These are phyloP conservation scores for Trebouxia sp. DNA, from an alignment of 139 green algal genomes.

Conservation along the genomic window DNA sequence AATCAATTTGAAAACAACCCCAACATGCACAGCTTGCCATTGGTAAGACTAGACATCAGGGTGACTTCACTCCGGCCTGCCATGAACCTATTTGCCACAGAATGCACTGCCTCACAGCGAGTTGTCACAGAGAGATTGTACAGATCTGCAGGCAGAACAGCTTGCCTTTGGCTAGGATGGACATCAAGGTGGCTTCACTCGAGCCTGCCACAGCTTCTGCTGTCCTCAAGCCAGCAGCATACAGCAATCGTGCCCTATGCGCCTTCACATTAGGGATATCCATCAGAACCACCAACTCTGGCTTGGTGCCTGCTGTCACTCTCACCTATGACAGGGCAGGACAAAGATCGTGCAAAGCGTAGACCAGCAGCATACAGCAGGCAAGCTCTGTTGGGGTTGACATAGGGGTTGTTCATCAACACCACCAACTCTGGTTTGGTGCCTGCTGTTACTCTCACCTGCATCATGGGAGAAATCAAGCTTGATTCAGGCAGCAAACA, in stretches of 20 bases:
- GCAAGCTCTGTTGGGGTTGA: constrained; percentile 61
- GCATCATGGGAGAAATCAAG: constrained; percentile 45
- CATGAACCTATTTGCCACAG: too few relatives aligned
- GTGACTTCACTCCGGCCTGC: too few relatives aligned
- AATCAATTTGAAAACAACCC: too few relatives aligned
- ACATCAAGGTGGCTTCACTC: constrained; percentile 45
- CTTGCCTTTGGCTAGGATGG: constrained; percentile 40
- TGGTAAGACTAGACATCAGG: too few relatives aligned
- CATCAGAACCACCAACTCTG: constrained; percentile 79
- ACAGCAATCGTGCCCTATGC: constrained; percentile 71
- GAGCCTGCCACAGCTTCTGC: constrained; percentile 63
- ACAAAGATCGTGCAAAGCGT: constrained; percentile 65
- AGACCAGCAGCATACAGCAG: constrained; percentile 81
- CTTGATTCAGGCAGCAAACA: too few relatives aligned
- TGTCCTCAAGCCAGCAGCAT: constrained; percentile 75
- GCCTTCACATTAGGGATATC: constrained; percentile 72
- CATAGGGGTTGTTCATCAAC: constrained; percentile 70
- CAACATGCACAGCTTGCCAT: too few relatives aligned
- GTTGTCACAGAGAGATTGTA: background rate
- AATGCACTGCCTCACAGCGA: too few relatives aligned
- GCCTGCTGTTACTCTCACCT: constrained; percentile 57
- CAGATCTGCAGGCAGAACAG: background rate
- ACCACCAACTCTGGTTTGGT: constrained; percentile 73
- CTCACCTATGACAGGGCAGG: constrained; percentile 44
- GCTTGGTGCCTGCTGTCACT: constrained; percentile 63